Evolutionary conservation across 1,139 yeast genomes (phyloP), one percentile per base, ranked within the genome.

Genomic region (Dujonia santamariae): DNA sequence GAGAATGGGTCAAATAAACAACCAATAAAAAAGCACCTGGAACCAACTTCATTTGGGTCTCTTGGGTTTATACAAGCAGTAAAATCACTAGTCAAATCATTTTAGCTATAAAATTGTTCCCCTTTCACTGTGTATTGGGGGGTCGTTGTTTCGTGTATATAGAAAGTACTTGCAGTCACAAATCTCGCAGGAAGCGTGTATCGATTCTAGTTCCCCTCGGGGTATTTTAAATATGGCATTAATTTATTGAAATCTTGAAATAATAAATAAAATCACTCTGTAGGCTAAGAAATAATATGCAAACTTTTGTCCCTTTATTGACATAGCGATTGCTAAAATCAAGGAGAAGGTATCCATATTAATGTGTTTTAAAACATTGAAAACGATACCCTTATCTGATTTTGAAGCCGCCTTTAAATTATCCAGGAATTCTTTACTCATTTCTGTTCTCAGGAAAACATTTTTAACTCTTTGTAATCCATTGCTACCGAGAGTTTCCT

Each of bases 381-480:
- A 39, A 8, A 48, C 24, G 2, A 42, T 17, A 3, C 53, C 51
- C 32, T 49, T 38, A 7, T 48, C 43, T 24, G 41, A 34, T 12
- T 31, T 26, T 16, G 31, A 20, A 8, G 32, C 24, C 20, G 36
- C n/a, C 23, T 41, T 29, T 28, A 59, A 56, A 44, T 58, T 59
- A 3, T 45, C 41, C 33, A 46, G 55, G 45, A 85, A 75, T 22
- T 68, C 61, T 35, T 59, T 46, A 24, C 85, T 79, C 84, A 85
- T 81, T 32, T 78, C 75, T 7, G 63, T 67, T 38, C 82, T 62
- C 11, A 88, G 75, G 50, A 85, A 86, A 23, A 64, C 56, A 14
- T 61, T 52, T n/a, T 65, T 42, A 0, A 80, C 83, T 40, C 79
- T 63, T 12, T 52, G 50, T 22, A 66, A 56, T 3, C 90, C 90